Conservation (phyloP, 2,329 filamentous ascomycete genomes). For the Ilyonectria destructans region DNA sequence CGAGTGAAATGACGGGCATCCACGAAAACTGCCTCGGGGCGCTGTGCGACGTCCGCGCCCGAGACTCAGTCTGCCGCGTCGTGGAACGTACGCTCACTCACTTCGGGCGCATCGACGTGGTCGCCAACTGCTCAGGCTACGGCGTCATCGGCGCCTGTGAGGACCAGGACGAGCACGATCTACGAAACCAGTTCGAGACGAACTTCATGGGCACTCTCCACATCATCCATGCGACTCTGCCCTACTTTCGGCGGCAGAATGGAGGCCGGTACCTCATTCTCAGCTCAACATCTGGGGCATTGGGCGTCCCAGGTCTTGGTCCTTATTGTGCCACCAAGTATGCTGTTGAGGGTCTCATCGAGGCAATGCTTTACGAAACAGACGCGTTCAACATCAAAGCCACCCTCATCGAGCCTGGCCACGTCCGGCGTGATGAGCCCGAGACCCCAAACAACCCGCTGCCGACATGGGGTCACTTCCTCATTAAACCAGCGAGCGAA, state of each 20-base stretch:
- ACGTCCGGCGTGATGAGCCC: slow-evolving; percentile 89
- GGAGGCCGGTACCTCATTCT: slow-evolving; percentile 93
- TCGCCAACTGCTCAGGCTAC: slow-evolving; percentile 95
- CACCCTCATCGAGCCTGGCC: slow-evolving; percentile 91
- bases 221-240: slow-evolving; percentile 90
- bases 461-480: slow-evolving; percentile 91
- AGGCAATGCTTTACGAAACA: slow-evolving; percentile 97
- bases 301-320: slow-evolving; percentile 94
- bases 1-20: slow-evolving; percentile 80
- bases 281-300: slow-evolving; percentile 90
- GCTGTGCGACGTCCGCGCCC: slow-evolving; percentile 91
- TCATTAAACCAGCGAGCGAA: slow-evolving; percentile 88
- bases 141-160: slow-evolving; percentile 96
- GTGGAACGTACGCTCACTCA: slow-evolving; percentile 79
- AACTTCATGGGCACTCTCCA: slow-evolving; percentile 97
- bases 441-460: slow-evolving; percentile 66
- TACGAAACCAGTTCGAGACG: slow-evolving; percentile 96
- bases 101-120: slow-evolving; percentile 89
- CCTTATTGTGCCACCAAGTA: slow-evolving; percentile 98
- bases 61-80: slow-evolving; percentile 82
- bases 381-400: slow-evolving; percentile 94
- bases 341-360: slow-evolving; percentile 94
- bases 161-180: slow-evolving; percentile 95
- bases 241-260: slow-evolving; percentile 85
- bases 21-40: slow-evolving; percentile 82